These are phyloP conservation scores for Aspergillus homomorphus DNA, from an alignment of 495 filamentous ascomycete genomes.

Conservation along the genomic window DNA sequence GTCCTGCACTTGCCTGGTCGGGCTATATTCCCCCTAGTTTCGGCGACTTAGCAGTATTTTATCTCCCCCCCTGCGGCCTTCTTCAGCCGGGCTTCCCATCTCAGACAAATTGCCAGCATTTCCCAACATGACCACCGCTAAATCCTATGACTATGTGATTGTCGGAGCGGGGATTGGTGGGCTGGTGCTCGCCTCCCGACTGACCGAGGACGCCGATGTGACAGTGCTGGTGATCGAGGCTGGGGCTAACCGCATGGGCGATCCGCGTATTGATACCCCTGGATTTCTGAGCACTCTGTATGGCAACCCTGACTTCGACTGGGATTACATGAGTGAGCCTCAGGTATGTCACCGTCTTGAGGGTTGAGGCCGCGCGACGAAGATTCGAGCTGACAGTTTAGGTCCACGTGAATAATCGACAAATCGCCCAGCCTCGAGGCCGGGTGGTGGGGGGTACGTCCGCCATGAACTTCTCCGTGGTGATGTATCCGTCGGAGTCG, in stretches of 20 bases:
- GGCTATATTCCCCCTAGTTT: background rate
- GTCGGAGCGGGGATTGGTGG: conserved; percentile 46
- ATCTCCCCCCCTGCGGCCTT: background rate
- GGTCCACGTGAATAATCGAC: conserved; percentile 22
- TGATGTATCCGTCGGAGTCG: conserved; percentile 29
- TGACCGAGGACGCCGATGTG: conserved; percentile 42
- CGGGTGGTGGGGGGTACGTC: conserved; percentile 53
- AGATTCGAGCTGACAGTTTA: background rate
- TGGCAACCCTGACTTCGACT: conserved; percentile 53
- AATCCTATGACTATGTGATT: conserved; percentile 34
- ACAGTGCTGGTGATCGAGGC: conserved; percentile 53
- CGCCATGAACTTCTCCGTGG: conserved; percentile 38
- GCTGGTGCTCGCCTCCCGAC: conserved; percentile 44
- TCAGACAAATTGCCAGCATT: background rate
- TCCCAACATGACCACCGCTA: conserved; percentile 9
- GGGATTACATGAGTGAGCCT: conserved; percentile 49
- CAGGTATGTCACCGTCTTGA: conserved; percentile 34
- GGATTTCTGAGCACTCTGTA: conserved; percentile 35
- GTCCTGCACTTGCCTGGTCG: background rate
- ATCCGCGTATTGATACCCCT: conserved; percentile 43
- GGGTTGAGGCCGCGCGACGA: background rate
- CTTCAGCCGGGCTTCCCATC: background rate
- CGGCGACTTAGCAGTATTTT: background rate
- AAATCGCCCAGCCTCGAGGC: conserved; percentile 28
- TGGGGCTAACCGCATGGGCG: conserved; percentile 42